phyloP scores from a whole-genome alignment of 2,329 filamentous ascomycete genomes.

The Cryphonectria parasitica region DNA sequence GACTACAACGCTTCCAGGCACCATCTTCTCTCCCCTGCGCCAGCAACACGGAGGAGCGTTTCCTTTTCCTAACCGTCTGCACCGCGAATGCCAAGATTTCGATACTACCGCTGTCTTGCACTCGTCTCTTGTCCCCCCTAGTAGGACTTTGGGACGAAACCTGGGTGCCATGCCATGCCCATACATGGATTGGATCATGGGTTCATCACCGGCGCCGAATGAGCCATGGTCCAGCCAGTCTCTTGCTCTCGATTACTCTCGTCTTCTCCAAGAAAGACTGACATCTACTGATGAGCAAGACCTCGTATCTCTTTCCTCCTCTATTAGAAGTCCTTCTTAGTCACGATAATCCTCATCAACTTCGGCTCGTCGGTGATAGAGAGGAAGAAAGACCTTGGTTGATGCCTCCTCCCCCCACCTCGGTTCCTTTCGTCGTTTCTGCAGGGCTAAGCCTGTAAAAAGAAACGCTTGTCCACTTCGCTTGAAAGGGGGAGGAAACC shows the following conservation, averaged over 20 bases:
- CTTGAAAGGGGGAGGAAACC: slow-evolving; percentile 5
- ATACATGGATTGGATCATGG: background rate
- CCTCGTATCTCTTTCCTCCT: background rate
- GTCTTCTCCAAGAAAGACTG: slow-evolving; percentile 7
- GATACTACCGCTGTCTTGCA: slow-evolving; percentile 24
- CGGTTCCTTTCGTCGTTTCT: background rate
- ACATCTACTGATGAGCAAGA: slow-evolving; percentile 1
- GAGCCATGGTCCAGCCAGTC: background rate
- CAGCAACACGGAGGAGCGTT: background rate
- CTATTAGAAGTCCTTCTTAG: background rate
- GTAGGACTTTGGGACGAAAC: slow-evolving; percentile 15
- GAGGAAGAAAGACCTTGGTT: slow-evolving; percentile 1
- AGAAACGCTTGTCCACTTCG: background rate
- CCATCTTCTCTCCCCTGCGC: slow-evolving; percentile 7
- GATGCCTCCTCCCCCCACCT: background rate
- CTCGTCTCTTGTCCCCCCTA: slow-evolving; percentile 13
- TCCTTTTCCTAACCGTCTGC: background rate
- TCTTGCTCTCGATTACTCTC: background rate
- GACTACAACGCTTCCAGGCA: slow-evolving; percentile 2
- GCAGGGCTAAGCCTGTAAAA: slow-evolving; percentile 7
- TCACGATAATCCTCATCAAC: background rate
- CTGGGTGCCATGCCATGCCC: slow-evolving; percentile 15
- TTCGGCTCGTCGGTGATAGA: slow-evolving; percentile 7
- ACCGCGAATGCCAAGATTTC: slow-evolving; percentile 18
- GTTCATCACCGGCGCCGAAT: background rate